Conservation (phyloP, 768 basidiomycete species). For the Flagelloscypha sp. region DNA sequence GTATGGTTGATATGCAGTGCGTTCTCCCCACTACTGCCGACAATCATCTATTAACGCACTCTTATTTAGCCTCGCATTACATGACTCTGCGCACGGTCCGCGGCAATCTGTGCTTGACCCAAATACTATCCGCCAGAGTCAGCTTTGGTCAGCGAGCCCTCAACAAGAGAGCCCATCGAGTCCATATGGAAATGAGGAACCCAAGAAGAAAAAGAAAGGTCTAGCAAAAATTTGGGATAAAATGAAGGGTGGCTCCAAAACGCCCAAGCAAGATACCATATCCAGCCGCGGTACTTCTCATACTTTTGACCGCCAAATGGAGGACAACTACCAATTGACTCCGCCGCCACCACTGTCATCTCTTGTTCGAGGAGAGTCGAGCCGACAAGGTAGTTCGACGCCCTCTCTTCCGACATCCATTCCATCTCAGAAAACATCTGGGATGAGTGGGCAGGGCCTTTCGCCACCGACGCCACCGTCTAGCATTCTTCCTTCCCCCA, state of each 20-base stretch:
- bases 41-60: slow-evolving; percentile 6
- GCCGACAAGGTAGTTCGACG: slow-evolving; percentile 45
- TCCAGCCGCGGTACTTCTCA: slow-evolving; percentile 25
- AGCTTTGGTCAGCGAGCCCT: slow-evolving; percentile 40
- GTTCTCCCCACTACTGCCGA: slow-evolving; percentile 21
- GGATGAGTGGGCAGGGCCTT: slow-evolving; percentile 49
- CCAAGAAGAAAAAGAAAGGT: slow-evolving; percentile 74
- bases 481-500: slow-evolving; percentile 66
- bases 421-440: slow-evolving; percentile 46
- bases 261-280: slow-evolving; percentile 32
- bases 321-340: slow-evolving; percentile 72
- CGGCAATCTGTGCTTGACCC: slow-evolving; percentile 26
- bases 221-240: slow-evolving; percentile 76
- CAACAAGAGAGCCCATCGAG: slow-evolving; percentile 20
- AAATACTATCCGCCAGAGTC: slow-evolving; percentile 35
- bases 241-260: slow-evolving; percentile 63
- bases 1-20: slow-evolving; percentile 91
- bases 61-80: slow-evolving; percentile 58
- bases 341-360: slow-evolving; percentile 91
- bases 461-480: slow-evolving; percentile 72
- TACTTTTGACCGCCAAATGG: slow-evolving; percentile 29
- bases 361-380: slow-evolving; percentile 60
- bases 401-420: slow-evolving; percentile 61
- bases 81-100: slow-evolving; percentile 47
- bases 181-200: slow-evolving; percentile 30